Base-by-base conservation (phyloP, 495 filamentous ascomycete genomes). In the Tuber melanosporum region DNA sequence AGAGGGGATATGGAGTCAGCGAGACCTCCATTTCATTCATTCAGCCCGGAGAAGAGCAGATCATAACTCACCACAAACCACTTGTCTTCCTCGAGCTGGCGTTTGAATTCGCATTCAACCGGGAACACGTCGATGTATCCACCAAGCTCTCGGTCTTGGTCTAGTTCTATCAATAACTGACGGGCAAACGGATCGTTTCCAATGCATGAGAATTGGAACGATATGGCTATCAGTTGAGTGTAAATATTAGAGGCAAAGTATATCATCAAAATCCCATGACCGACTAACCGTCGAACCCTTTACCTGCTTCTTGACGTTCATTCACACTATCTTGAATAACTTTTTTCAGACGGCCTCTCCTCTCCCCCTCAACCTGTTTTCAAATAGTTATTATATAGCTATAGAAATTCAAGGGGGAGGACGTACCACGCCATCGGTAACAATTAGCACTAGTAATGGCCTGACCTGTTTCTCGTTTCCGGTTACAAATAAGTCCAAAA, bases 141-240 rank as follows among this genome's bases (percentile, higher is more conserved):
- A 8, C 91, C 91, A 77, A 92, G 86, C 26, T 82, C 81, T 26
- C 88, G 87, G 76, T 92, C 89, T 71, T 88, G 86, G 79, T 92
- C 91, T 17, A 92, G 84, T 69, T 86, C 86, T 8, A 81, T 83
- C 39, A 92, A 85, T 83, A 91, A n/a, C n/a, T n/a, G n/a, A n/a
- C n/a, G n/a, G n/a, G n/a, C n/a, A n/a, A n/a, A n/a, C n/a, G n/a
- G n/a, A n/a, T n/a, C 91, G 75, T 90, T 90, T 75, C 91, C 91
- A 52, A 92, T 90, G 81, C 91, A 89, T 22, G 90, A 89, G 83
- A 92, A 92, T 77, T 91, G 89, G 86, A 91, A 92, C 0, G 87
- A 84, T 57, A 91, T 82, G 1, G 88, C 89, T 74, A 88, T 88
- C 6, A 57, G 2, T 7, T 9, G 8, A 0, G 26, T 26, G 52